phyloP scores from a whole-genome alignment of 768 basidiomycete species.

The Gyrodon lividus region DNA sequence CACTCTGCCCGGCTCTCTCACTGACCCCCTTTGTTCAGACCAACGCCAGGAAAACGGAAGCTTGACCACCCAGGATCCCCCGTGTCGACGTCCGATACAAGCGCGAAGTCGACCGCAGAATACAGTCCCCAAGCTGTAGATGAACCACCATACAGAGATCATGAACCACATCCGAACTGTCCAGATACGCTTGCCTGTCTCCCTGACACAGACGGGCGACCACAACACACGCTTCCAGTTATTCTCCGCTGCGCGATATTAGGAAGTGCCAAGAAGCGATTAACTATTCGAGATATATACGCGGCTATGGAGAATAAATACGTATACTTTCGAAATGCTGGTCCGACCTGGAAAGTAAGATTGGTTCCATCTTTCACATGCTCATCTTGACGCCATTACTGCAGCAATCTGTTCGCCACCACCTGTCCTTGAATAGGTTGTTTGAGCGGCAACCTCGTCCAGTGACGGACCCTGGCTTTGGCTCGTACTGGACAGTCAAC shows the following conservation, averaged over 20 bases:
- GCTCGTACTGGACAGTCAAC: constrained; percentile 91
- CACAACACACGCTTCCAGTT: constrained; percentile 82
- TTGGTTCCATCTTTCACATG: neutral
- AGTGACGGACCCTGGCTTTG: constrained; percentile 82
- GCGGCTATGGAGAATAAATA: constrained; percentile 87
- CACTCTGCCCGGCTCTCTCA: constrained; percentile 6
- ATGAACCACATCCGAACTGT: constrained; percentile 71
- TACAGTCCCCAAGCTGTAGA: constrained; percentile 19
- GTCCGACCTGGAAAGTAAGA: constrained; percentile 81
- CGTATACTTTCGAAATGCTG: constrained; percentile 75
- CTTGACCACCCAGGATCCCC: constrained; percentile 30
- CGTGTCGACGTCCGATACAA: constrained; percentile 35
- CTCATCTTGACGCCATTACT: constrained; percentile 10
- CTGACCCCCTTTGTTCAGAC: constrained; percentile 32
- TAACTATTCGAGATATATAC: constrained; percentile 85
- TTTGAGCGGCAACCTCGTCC: constrained; percentile 83
- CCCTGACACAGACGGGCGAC: constrained; percentile 74
- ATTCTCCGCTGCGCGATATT: constrained; percentile 84
- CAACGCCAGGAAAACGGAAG: constrained; percentile 24
- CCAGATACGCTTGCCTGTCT: constrained; percentile 77
- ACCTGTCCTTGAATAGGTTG: constrained; percentile 76
- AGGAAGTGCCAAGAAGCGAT: constrained; percentile 68
- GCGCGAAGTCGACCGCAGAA: constrained; percentile 27
- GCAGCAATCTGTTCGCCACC: constrained; percentile 87
- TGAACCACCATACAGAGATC: constrained; percentile 37